Conservation (phyloP, 2,329 filamentous ascomycete genomes). For the Microsporum ferrugineum region DNA sequence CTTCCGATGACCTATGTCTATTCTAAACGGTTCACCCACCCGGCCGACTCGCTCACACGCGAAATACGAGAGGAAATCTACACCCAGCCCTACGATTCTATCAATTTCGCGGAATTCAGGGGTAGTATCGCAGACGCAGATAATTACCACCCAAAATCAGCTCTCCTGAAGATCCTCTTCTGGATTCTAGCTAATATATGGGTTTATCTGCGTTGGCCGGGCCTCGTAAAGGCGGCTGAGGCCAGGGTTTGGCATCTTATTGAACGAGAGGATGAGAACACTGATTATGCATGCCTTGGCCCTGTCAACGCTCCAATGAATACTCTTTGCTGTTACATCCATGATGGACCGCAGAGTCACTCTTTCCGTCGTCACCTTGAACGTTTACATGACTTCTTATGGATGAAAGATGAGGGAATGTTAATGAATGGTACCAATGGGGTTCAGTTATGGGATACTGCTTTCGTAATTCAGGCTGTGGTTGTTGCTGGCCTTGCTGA, state of each 20-base stretch:
- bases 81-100: constrained; percentile 61
- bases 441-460: constrained; percentile 95
- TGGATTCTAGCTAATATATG: constrained; percentile 69
- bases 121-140: constrained; percentile 71
- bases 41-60: constrained; percentile 61
- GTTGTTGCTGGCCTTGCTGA: constrained; percentile 68
- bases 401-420: constrained; percentile 89
- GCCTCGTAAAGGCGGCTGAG: constrained; percentile 60
- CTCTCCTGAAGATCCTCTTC: constrained; percentile 67
- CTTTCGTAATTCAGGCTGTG: constrained; percentile 75
- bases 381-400: constrained; percentile 72
- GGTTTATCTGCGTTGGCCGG: constrained; percentile 60
- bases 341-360: constrained; percentile 63
- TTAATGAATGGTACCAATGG: constrained; percentile 92
- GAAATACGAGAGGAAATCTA: constrained; percentile 73
- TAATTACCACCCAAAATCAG: constrained; percentile 88
- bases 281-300: constrained; percentile 71
- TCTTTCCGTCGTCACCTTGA: constrained; percentile 68
- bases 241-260: constrained; percentile 73
- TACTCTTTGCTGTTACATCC: constrained; percentile 70
- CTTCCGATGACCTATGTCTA: constrained; percentile 83
- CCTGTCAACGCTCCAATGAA: constrained; percentile 90
- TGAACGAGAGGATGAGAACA: constrained; percentile 86
- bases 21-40: constrained; percentile 68
- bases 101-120: constrained; percentile 65